Base-by-base conservation (phyloP, 176 grass and related monocot genomes). In the Calamus simplicifolius region DNA sequence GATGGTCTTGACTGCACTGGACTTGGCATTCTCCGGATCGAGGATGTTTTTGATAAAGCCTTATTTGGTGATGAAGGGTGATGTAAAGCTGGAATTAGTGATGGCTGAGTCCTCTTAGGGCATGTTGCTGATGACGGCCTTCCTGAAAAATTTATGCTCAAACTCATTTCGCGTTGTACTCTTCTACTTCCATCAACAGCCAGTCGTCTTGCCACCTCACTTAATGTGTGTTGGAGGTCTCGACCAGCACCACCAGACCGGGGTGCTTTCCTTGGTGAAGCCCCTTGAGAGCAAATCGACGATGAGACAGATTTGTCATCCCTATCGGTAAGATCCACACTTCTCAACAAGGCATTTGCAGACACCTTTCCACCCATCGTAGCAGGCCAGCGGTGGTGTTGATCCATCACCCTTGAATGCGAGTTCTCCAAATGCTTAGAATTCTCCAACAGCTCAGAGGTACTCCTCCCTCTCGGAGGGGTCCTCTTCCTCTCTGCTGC, bases 331-430 rank as follows among this genome's bases (percentile, higher is more conserved):
- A 76, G 69, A 70, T 74, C 61, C 23, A 74, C 50, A 62, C 69
- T 80, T 74, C 67, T 80, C 17, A 61, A 49, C 63, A 84, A 58
- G 65, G 51, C 59, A 84, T 63, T 82, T 16, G 67, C 30, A 54
- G 76, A 62, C 26, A 67, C 69, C 59, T 67, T 89, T n/a, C 87
- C 81, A 31, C 81, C 73, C 68, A 69, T 78, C 87, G 92, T 98
- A 50, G 80, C 83, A 69, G 93, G 93, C 93, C 84, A 98, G 53
- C 93, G 79, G 62, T 88, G 79, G 62, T 88, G 84, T 48, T 98
- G 87, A 63, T 98, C 93, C 21, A 88, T 98, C 54, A 85, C 74
- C 69, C 75, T 92, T 15, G 78, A 60, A 72, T 81, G 83, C 13
- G 83, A 59, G 64, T 63, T 73, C 43, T 73, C 70, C 4, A 63